Base-by-base conservation (phyloP, 2,329 filamentous ascomycete species). In the Chrysoporthe puriensis region DNA sequence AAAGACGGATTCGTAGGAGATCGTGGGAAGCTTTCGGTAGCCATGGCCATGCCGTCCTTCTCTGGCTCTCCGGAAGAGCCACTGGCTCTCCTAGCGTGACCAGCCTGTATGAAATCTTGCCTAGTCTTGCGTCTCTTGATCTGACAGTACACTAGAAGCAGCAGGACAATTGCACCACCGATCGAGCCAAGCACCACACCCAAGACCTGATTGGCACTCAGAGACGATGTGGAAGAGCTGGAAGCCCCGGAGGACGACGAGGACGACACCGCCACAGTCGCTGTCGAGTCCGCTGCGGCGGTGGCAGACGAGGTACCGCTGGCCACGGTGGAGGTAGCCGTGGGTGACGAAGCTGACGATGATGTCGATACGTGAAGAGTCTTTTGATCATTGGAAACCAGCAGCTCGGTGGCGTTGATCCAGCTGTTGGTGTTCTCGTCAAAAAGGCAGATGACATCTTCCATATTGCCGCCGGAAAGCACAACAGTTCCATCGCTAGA, bases 181-280 rank as follows among this genome's bases (percentile, higher is more conserved):
- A 97, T 88, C n/a, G 90, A 89, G 14, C 94, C 94, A 0, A 98
- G 84, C 0, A 92, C 92, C 62, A 92, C 92, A 44, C 92, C 94
- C 1, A 97, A 84, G 40, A 97, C 90, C 8, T 88, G 72, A 78
- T 85, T 81, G 76, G 81, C 75, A 68, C 77, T 75, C 61, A 77
- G 70, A 1, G 70, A 71, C 1, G 54, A 58, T 73, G 71, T 84
- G 79, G 70, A 61, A n/a, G 69, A 58, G 8, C 57, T 56, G 11
- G 67, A 62, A 4, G 66, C 44, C 13, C 21, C 61, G 1, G 69
- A 61, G 76, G 73, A 74, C 11, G 72, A 64, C 2, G 36, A 43
- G 50, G 72, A 68, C 40, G 70, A 72, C 18, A 72, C 71, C 70
- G 70, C 71, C 68, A 59, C 71, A 68, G 71, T 72, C 40, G 69